Evolutionary conservation across 768 basidiomycete species (phyloP), one percentile per base, ranked within the genome.

Genomic region (Trametes elegans): DNA sequence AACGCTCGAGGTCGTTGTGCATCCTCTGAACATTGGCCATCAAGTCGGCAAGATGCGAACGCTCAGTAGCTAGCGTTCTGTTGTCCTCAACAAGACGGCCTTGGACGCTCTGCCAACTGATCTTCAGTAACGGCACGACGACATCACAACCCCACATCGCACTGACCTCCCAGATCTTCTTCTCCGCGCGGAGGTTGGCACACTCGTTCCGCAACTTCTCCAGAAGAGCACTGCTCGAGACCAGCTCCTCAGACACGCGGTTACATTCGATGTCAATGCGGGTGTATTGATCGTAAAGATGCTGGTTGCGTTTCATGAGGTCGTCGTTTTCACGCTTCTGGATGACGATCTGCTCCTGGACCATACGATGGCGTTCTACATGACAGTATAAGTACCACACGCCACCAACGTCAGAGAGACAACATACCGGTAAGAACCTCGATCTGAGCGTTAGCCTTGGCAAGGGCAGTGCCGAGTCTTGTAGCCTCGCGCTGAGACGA

Each of bases 21-120:
- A 97, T 93, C 65, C 82, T 88, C 71, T 94, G 92, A 21, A 96
- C 85, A 65, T 91, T 95, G 23, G 79, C 75, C 83, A 96, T 92
- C 24, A 97, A 77, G 66, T 94, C 91, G 2, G 90, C 84, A 3
- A 97, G 76, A 57, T 90, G 87, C 0, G 92, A 85, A 9, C 93
- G 84, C 65, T 97, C 95, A 63, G 85, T 75, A 13, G 87, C 75
- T 4, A 97, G 75, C 0, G 77, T 79, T 68, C 84, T 84, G 72
- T 97, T 94, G 70, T 98, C 93, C 43, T 93, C 87, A 3, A 87
- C 80, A 13, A 98, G 77, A 24, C 95, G 86, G 40, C 64, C 64
- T 77, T 97, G 92, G 28, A 90, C 80, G 58, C 81, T 83, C 93
- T 93, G 58, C 7, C 23, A 16, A 29, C 9, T 44, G 24, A 40